phyloP scores from a whole-genome alignment of 2,329 filamentous ascomycete genomes.

The Arthroderma sp. region DNA sequence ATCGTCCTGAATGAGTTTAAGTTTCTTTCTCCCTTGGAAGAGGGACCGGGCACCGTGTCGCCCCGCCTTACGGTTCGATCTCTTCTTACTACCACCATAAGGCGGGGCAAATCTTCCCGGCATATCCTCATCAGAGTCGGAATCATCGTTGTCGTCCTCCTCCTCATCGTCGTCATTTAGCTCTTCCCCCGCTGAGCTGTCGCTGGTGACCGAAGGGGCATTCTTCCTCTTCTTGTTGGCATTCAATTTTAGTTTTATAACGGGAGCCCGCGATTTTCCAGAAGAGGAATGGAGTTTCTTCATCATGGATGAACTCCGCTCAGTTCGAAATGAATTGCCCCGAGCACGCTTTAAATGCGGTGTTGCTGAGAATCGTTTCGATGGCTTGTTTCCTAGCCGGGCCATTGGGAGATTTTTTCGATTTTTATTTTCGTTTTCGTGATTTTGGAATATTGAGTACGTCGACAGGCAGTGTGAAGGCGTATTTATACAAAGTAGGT shows the following conservation, averaged over 20 bases:
- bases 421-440: no score
- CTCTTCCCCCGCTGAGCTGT: constrained; percentile 28
- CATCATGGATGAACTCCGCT: no score
- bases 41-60: constrained; percentile 18
- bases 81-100: constrained; percentile 22
- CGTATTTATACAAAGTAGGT: no score
- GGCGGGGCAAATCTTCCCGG: constrained; percentile 30
- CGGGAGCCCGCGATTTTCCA: constrained; percentile 4
- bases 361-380: neutral
- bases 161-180: constrained; percentile 21
- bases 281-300: neutral
- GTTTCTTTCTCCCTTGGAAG: constrained; percentile 22
- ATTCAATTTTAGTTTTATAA: constrained; percentile 1
- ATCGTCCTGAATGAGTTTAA: constrained; percentile 14
- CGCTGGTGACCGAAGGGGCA: constrained; percentile 13
- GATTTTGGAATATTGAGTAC: neutral
- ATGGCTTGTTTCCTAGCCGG: neutral
- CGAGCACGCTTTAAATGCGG: neutral
- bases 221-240: constrained; percentile 13
- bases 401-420: neutral
- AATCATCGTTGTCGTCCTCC: constrained; percentile 21
- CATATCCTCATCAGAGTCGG: constrained; percentile 31
- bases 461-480: no score
- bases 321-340: no score
- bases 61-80: constrained; percentile 29